Conservation (phyloP, 495 filamentous ascomycete genomes). For the Neurospora hispaniola region DNA sequence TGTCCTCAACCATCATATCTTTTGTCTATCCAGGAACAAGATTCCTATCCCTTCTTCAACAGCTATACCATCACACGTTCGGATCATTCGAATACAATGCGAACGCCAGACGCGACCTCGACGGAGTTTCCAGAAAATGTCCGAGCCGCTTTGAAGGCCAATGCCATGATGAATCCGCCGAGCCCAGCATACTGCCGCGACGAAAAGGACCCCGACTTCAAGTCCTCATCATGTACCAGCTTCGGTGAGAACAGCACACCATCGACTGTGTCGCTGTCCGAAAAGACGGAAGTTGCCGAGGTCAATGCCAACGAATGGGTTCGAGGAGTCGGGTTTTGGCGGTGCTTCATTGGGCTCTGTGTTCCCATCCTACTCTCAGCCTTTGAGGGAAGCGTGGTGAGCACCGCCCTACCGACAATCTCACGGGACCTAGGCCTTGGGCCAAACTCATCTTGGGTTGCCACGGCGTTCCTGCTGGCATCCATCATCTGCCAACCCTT, state of each 20-base stretch:
- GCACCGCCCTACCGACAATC: slow-evolving; percentile 38
- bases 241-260: not conserved
- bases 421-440: slow-evolving; percentile 20
- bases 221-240: not conserved
- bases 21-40: not conserved
- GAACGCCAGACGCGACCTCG: not conserved
- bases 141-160: not conserved
- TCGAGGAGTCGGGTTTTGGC: slow-evolving; percentile 27
- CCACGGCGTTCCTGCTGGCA: slow-evolving; percentile 17
- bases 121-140: not conserved
- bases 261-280: slow-evolving; percentile 2
- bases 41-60: not conserved
- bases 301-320: slow-evolving; percentile 9
- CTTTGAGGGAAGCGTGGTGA: slow-evolving; percentile 41
- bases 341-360: slow-evolving; percentile 29
- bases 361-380: slow-evolving; percentile 30
- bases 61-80: not conserved
- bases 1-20: not conserved
- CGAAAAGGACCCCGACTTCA: not conserved
- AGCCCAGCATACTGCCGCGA: not conserved
- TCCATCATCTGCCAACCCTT: slow-evolving; percentile 26
- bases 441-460: slow-evolving; percentile 20
- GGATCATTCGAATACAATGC: not conserved
- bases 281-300: slow-evolving; percentile 2
- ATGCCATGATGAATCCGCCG: not conserved